Conservation (phyloP, 495 filamentous ascomycete species). For the Hyphodiscus hymeniophilus region DNA sequence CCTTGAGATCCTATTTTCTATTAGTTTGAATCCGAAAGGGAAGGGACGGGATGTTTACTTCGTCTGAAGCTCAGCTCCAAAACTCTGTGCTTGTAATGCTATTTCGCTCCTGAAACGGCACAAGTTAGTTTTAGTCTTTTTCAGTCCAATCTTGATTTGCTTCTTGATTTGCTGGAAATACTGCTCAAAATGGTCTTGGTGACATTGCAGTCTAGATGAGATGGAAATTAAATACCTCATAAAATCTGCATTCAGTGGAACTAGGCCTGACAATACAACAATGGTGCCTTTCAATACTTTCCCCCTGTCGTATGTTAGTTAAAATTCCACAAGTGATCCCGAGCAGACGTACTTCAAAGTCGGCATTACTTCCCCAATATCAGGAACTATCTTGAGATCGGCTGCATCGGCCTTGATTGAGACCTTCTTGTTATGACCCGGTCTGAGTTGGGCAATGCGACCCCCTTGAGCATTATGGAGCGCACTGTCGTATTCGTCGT, state of each 20-base stretch:
- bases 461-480: conserved; percentile 44
- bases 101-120: conserved; percentile 48
- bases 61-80: conserved; percentile 66
- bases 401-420: conserved; percentile 27
- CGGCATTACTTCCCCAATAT: conserved; percentile 76
- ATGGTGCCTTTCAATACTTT: conserved; percentile 58
- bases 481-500: conserved; percentile 62
- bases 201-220: not conserved
- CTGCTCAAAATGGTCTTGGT: not conserved
- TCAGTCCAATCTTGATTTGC: not conserved
- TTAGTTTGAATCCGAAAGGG: conserved; percentile 7
- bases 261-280: conserved; percentile 81
- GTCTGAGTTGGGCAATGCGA: conserved; percentile 47
- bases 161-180: not conserved
- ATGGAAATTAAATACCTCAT: conserved; percentile 32
- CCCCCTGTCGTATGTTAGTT: conserved; percentile 14
- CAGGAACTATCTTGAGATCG: conserved; percentile 65
- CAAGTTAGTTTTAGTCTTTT: not conserved
- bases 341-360: conserved; percentile 50
- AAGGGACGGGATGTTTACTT: conserved; percentile 27
- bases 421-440: conserved; percentile 22
- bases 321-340: not conserved
- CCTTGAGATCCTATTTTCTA: conserved; percentile 21
- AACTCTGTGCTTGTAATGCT: conserved; percentile 71
- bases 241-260: conserved; percentile 72